phyloP scores from a whole-genome alignment of 306 rosid species.

The Quercus aquifolioides region DNA sequence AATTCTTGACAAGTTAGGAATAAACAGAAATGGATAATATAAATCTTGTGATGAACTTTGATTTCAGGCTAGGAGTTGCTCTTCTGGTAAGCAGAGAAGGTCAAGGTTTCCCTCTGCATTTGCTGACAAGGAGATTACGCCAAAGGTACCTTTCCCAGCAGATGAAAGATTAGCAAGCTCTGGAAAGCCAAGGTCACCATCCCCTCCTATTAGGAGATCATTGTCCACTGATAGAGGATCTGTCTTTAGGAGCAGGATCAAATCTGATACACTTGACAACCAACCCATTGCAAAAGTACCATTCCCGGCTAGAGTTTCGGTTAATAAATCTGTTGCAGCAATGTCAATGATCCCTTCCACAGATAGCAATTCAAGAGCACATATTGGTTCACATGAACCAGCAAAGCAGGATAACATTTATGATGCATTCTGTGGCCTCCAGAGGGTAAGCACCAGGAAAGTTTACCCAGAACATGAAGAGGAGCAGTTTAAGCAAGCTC shows the following conservation, averaged over 20 bases:
- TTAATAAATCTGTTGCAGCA: constrained; percentile 53
- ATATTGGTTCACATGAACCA: constrained; percentile 43
- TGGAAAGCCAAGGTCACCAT: constrained; percentile 68
- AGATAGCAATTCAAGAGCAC: constrained; percentile 36
- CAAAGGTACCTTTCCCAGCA: constrained; percentile 46
- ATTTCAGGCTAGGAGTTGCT: constrained; percentile 79
- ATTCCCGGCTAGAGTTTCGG: constrained; percentile 59
- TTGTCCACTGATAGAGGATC: constrained; percentile 86
- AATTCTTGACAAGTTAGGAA: background rate
- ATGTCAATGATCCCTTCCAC: constrained; percentile 32
- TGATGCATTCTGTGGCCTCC: constrained; percentile 43
- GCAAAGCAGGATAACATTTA: constrained; percentile 40
- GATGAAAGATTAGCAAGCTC: constrained; percentile 64
- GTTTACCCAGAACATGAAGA: constrained; percentile 63
- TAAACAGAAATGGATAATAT: background rate
- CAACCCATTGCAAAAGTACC: constrained; percentile 52
- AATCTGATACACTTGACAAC: constrained; percentile 49
- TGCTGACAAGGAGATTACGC: constrained; percentile 55
- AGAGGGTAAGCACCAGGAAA: constrained; percentile 54
- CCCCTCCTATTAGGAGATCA: constrained; percentile 86
- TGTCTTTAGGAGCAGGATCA: constrained; percentile 52
- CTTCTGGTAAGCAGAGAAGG: constrained; percentile 88
- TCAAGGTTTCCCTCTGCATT: constrained; percentile 64
- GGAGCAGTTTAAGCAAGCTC: constrained; percentile 63
- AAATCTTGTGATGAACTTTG: background rate